Evolutionary conservation across 306 rosid species (phyloP), one percentile per base, ranked within the genome.

Genomic region (Lathyrus oleraceus): DNA sequence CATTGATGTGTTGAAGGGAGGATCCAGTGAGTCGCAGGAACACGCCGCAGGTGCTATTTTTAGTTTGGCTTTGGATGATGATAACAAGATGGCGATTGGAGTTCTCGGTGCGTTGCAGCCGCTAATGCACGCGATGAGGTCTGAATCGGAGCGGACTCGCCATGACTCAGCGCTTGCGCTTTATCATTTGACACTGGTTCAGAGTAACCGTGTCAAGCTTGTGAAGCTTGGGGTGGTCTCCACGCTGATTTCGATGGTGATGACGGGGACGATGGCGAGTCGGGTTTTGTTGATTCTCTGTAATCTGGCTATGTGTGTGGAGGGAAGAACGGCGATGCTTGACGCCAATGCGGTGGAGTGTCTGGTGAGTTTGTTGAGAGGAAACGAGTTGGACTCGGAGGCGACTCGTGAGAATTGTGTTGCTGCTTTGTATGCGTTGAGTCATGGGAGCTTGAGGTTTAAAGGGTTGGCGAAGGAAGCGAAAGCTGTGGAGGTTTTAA

Each of bases 21-120:
- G 91, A 64, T 81, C 67, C 81, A 17, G 65, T 49, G 97, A 95
- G 47, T 48, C 96, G 52, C 97, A 91, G 84, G 99, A 95, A 40
- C 97, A 91, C 80, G 95, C 96, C n/a, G 97, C 95, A 13, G 99
- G 99, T 5, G 96, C 95, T 5, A 80, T 95, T 2, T 95, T 95
- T 76, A 95, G 99, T 67, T 67, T 95, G 27, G 96, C 97, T 0
- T 25, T 91, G 23, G 82, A 89, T 10, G 97, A 95, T 40, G 97
- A 89, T 1, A 95, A 91, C 83, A 89, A 89, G 63, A 89, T 91
- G 95, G 99, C 99, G 0, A 91, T 95, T 6, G 97, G 96, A 0
- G 91, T 82, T 10, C 89, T 95, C 54, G 95, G 96, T 65, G 92
- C 96, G 61, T 45, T 95, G 59, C 85, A 89, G 65, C 96, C 96